A percentile compares a stretch with the other conserved stretches of the same genome.
Conservation (phyloP, 2,329 filamentous ascomycete genomes). For the Trichoderma harzianum region DNA sequence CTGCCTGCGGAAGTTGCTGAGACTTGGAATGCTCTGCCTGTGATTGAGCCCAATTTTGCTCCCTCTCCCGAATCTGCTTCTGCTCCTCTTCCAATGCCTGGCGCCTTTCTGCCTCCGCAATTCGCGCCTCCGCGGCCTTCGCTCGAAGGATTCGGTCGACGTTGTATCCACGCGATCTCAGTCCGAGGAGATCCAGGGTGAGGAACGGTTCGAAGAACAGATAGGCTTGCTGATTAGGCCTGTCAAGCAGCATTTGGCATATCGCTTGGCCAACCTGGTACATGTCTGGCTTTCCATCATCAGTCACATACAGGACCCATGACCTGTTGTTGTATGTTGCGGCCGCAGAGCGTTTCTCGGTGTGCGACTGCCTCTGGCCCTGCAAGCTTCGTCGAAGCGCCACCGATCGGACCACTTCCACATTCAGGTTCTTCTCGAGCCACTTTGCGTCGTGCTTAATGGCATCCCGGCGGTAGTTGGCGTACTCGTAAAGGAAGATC, state of each 20-base stretch:
- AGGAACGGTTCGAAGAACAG: conserved; percentile 89
- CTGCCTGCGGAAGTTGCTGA: conserved; percentile 25
- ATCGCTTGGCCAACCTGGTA: conserved; percentile 91
- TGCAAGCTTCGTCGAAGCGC: conserved; percentile 73
- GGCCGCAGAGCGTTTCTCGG: conserved; percentile 72
- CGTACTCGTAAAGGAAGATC: conserved; percentile 78
- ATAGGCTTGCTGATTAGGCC: conserved; percentile 84
- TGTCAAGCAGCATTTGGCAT: conserved; percentile 72
- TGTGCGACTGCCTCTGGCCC: conserved; percentile 65
- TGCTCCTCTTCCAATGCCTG: conserved; percentile 72
- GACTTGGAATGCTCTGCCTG: conserved; percentile 30
- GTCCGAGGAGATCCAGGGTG: conserved; percentile 74
- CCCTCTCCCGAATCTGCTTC: conserved; percentile 57
- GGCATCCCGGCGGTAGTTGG: conserved; percentile 67
- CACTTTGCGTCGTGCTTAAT: conserved; percentile 85
- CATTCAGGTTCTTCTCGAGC: conserved; percentile 79
- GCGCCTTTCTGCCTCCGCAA: conserved; percentile 79
- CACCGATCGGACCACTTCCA: conserved; percentile 75
- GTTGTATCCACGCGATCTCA: conserved; percentile 89
- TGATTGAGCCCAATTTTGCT: conserved; percentile 42
- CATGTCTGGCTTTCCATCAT: conserved; percentile 67
- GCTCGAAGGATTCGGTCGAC: conserved; percentile 89
- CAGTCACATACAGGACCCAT: conserved; percentile 73
- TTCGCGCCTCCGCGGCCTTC: conserved; percentile 80
- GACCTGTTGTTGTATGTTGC: conserved; percentile 52